Evolutionary conservation across 352 stramenopile species (phyloP), one percentile per base, ranked within the genome.

Genomic region (Phytophthora macrochlamydospora): DNA sequence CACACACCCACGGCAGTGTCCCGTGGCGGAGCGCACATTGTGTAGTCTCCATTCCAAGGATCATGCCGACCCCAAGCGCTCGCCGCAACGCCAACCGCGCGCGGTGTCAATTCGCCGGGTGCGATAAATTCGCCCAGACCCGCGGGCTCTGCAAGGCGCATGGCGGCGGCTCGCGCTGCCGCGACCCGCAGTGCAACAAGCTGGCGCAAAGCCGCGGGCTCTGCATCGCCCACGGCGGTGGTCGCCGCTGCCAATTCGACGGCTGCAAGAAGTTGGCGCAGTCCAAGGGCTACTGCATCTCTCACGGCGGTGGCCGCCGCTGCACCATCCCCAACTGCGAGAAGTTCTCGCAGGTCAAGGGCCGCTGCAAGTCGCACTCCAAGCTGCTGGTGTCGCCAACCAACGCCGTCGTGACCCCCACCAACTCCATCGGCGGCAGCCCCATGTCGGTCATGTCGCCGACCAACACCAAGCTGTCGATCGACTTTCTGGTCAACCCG

Each of bases 341-440:
- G 56, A 95, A 95, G 75, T 95, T 95, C 59, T 92, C 87, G n/a
- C 87, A 95, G 62, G 86, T 95, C 59, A 92, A 92, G 43, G 87
- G 87, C 28, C 86, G 86, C 24, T 95, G 87, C 74, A 95, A 95
- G 76, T 89, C 82, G 35, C 87, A 95, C 71, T 92, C 85, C 7
- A 95, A 95, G 76, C 78, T 93, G 6, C 38, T 83, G 29, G 64
- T 63, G 2, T 44, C 42, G 58, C 56, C 72, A 40, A 45, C 29
- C 13, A 32, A 63, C 50, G 33, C 53, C 32, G 30, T 73, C 57
- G 54, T 85, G 35, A 79, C 78, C 2, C 67, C 66, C 7, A 46
- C 55, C 42, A 78, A 59, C 43, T 69, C 63, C 6, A 54, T 58
- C 14, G 31, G 55, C 24, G 38, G 13, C 37, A 54, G 30, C 14